A percentile compares a stretch with the other conserved stretches of the same genome.
phyloP scores from a whole-genome alignment of 768 basidiomycete genomes.

The Boletus tomentosulus region DNA sequence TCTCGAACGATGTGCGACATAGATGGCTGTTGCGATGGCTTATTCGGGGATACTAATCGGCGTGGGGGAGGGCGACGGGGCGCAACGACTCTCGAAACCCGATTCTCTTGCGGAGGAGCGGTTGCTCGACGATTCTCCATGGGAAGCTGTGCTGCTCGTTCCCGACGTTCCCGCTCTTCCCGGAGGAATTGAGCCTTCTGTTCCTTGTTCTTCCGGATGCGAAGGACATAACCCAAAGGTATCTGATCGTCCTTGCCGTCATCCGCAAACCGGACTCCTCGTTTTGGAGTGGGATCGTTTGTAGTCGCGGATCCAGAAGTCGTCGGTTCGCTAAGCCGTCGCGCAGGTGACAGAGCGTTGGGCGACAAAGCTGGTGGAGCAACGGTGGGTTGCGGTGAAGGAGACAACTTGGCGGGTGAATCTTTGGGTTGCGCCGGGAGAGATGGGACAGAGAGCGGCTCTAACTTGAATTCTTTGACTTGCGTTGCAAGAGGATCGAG shows the following conservation, averaged over 20 bases:
- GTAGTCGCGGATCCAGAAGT: conserved; percentile 9
- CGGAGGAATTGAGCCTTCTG: conserved; percentile 66
- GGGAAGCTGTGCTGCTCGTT: conserved; percentile 30
- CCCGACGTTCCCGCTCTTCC: conserved; percentile 53
- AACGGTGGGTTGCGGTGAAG: conserved; percentile 1
- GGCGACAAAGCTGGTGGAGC: background rate
- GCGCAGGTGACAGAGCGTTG: conserved; percentile 1
- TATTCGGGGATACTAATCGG: conserved; percentile 14
- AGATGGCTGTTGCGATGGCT: conserved; percentile 2
- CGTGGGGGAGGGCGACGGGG: conserved; percentile 14
- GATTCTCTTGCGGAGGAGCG: conserved; percentile 7
- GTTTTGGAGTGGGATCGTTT: conserved; percentile 26
- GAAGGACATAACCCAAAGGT: conserved; percentile 66
- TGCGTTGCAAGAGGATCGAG: conserved; percentile 17
- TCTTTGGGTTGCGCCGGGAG: conserved; percentile 3
- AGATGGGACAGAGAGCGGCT: conserved; percentile 1
- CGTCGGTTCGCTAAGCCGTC: background rate
- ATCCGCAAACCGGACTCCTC: conserved; percentile 64
- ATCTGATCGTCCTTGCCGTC: conserved; percentile 61
- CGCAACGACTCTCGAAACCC: conserved; percentile 11
- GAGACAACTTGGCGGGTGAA: background rate
- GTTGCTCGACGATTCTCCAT: conserved; percentile 31
- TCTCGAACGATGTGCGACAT: conserved; percentile 29
- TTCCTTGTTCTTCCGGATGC: conserved; percentile 67
- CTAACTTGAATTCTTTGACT: conserved; percentile 1